A percentile compares a stretch with the other conserved stretches of the same genome.
Conservation (phyloP, 495 filamentous ascomycete genomes). For the Choiromyces venosus region DNA sequence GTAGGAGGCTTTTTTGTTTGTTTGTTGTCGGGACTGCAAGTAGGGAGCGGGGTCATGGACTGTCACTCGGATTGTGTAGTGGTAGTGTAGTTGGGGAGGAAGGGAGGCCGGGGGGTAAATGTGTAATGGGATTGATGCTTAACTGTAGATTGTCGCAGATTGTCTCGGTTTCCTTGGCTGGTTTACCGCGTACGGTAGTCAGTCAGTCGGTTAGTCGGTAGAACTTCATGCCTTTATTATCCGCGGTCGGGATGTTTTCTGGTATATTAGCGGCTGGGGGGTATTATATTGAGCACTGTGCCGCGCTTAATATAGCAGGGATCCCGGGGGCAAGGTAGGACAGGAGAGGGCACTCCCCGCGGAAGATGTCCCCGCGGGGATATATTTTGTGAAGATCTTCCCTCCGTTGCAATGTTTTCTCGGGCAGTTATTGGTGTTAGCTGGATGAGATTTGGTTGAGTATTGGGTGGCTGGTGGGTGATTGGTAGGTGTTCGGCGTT, state of each 20-base stretch:
- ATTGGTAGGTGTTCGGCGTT: not conserved
- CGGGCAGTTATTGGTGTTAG: not conserved
- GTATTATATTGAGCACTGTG: not conserved
- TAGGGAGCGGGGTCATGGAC: not conserved
- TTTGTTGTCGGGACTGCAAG: too few species aligned
- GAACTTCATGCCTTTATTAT: not conserved
- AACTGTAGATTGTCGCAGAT: not conserved
- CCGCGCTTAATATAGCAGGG: too few species aligned
- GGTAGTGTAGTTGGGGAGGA: not conserved
- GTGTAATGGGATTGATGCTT: not conserved
- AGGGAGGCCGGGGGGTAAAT: not conserved
- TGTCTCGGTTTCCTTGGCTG: not conserved
- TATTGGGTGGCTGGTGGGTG: not conserved
- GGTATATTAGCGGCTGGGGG: not conserved
- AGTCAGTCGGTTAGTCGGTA: not conserved
- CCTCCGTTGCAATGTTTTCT: not conserved
- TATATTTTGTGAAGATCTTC: not conserved
- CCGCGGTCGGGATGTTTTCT: not conserved
- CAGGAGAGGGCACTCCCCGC: not conserved
- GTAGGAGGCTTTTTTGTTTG: too few species aligned
- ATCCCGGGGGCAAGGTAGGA: not conserved
- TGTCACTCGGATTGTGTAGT: not conserved
- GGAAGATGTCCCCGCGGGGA: not conserved
- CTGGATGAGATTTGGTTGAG: not conserved
- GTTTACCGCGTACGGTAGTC: too few species aligned